A percentile compares a stretch with the other conserved stretches of the same genome.
Conservation (phyloP, 176 grass and related monocot genomes). For the Hyparrhenia diplandra region DNA sequence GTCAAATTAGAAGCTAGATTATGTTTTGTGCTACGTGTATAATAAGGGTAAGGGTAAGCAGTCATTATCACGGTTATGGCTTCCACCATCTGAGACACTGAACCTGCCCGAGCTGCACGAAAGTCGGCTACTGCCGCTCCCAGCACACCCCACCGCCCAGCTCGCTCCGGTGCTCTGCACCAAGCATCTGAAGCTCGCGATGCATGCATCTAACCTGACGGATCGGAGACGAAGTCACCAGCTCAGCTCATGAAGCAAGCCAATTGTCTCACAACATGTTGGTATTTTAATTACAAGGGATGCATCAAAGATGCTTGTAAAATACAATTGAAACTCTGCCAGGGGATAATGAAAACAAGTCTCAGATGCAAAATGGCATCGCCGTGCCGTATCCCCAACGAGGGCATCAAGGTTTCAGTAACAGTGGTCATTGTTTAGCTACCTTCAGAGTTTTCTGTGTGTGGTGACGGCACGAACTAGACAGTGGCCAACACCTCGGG, state of each 20-base stretch:
- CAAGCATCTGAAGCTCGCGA: neutral
- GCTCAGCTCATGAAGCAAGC: neutral
- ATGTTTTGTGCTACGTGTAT: neutral
- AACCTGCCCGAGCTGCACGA: neutral
- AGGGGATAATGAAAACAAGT: neutral
- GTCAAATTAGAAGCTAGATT: neutral
- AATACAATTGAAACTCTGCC: neutral
- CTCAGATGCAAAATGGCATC: neutral
- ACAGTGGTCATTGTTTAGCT: conserved; percentile 16
- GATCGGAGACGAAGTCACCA: neutral
- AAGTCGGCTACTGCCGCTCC: neutral
- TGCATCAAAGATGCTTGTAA: neutral
- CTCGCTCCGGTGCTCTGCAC: neutral
- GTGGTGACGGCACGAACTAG: neutral
- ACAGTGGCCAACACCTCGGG: too few species aligned
- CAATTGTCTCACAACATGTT: neutral
- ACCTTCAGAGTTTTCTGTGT: neutral
- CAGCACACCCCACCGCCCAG: neutral
- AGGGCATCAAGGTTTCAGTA: neutral
- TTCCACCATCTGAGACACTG: neutral
- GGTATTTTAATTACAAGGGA: neutral
- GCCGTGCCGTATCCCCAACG: neutral
- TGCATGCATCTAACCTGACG: conserved; percentile 1
- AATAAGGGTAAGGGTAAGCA: neutral
- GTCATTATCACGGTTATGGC: neutral